Percentiles rank a stretch among this genome's conserved stretches.
Conservation (phyloP, 495 filamentous ascomycete genomes). For the Aspergillus taichungensis region DNA sequence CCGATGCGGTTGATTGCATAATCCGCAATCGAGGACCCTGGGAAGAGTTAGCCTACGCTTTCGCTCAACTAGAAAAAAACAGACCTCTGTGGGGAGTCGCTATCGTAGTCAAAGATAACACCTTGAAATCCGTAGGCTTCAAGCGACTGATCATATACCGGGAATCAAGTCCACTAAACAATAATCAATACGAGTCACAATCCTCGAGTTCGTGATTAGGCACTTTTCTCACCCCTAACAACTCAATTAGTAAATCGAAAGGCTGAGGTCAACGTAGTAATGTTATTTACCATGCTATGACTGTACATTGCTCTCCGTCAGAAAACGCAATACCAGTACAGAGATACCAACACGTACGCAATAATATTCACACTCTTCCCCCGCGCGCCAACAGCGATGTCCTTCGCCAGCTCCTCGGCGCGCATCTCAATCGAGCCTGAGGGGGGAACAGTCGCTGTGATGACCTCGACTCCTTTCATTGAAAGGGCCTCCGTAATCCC, state of each 20-base stretch:
- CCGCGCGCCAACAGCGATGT: constrained; percentile 55
- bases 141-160: constrained; percentile 86
- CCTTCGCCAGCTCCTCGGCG: constrained; percentile 54
- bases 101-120: constrained; percentile 77
- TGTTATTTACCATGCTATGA: constrained; percentile 59
- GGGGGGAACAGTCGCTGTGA: constrained; percentile 71
- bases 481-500: constrained; percentile 74
- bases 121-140: constrained; percentile 59
- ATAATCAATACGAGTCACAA: background rate
- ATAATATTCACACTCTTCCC: constrained; percentile 82
- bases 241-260: too few relatives aligned
- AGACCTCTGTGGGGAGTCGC: constrained; percentile 76
- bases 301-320: constrained; percentile 24
- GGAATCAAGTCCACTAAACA: constrained; percentile 70
- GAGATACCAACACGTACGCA: constrained; percentile 46
- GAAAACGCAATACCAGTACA: background rate
- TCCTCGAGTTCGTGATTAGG: background rate
- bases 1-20: constrained; percentile 66
- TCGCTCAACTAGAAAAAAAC: background rate
- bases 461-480: constrained; percentile 67
- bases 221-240: constrained; percentile 36
- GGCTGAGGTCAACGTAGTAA: background rate
- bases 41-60: constrained; percentile 1
- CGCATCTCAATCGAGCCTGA: constrained; percentile 71
- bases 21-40: constrained; percentile 75